A percentile compares a stretch with the other conserved stretches of the same genome.
These are phyloP conservation scores for Stachybotrys chartarum DNA, from an alignment of 2,329 filamentous ascomycete species.

Conservation along the genomic window DNA sequence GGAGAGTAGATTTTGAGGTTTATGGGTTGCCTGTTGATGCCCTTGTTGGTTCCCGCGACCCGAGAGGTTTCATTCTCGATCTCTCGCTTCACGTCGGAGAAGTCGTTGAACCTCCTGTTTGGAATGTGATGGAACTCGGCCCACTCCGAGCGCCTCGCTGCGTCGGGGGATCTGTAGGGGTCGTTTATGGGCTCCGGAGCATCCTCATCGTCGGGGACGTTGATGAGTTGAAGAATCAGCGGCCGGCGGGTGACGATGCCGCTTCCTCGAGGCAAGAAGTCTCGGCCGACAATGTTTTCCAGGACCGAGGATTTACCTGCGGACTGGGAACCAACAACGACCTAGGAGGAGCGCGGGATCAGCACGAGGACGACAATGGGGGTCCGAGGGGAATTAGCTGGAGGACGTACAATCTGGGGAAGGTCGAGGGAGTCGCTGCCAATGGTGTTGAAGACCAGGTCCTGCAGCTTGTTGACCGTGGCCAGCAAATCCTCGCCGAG, in stretches of 20 bases:
- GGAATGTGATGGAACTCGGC: constrained; percentile 96
- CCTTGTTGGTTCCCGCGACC: constrained; percentile 91
- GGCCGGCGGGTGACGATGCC: constrained; percentile 94
- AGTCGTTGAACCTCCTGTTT: constrained; percentile 82
- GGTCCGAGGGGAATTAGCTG: background rate
- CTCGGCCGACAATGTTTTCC: constrained; percentile 96
- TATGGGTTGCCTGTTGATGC: constrained; percentile 94
- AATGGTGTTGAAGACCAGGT: constrained; percentile 99
- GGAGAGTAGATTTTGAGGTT: constrained; percentile 98
- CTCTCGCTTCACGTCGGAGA: constrained; percentile 87
- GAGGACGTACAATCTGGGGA: constrained; percentile 80
- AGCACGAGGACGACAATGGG: background rate
- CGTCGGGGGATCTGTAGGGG: constrained; percentile 71
- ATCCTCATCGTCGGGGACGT: constrained; percentile 72
- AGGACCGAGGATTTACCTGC: constrained; percentile 97
- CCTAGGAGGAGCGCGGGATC: constrained; percentile 43
- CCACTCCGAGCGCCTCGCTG: constrained; percentile 65
- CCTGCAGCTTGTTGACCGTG: constrained; percentile 97
- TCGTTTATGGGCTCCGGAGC: constrained; percentile 58
- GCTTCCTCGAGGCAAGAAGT: constrained; percentile 92
- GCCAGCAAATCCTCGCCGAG: constrained; percentile 92
- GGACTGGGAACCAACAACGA: constrained; percentile 96
- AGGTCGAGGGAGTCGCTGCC: constrained; percentile 96
- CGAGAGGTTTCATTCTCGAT: constrained; percentile 95
- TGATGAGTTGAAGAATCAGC: constrained; percentile 96